Evolutionary conservation across 1,139 yeast species (phyloP).

Genomic region (Geotrichum armillariae): DNA sequence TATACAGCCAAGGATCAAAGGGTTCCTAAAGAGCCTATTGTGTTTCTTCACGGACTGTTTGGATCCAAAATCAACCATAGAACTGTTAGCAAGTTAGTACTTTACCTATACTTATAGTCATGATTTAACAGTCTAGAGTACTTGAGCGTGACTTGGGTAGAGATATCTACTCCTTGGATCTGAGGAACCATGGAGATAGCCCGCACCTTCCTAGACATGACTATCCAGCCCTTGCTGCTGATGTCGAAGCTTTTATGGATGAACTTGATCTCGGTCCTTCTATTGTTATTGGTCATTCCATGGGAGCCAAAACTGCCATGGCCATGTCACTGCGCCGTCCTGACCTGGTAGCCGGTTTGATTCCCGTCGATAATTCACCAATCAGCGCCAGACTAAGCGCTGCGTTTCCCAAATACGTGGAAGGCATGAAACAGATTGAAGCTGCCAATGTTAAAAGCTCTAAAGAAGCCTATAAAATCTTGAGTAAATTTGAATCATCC

Average conservation of each 20-base stretch:
- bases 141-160: conserved; percentile 41
- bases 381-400: conserved; percentile 59
- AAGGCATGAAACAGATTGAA: conserved; percentile 54
- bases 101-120: not conserved
- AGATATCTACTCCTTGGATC: conserved; percentile 66
- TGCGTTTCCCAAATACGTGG: conserved; percentile 64
- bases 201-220: conserved; percentile 72
- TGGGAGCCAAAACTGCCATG: conserved; percentile 98
- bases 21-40: conserved; percentile 48
- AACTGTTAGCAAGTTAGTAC: conserved; percentile 57
- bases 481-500: conserved; percentile 61
- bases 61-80: conserved; percentile 81
- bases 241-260: conserved; percentile 70
- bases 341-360: conserved; percentile 57
- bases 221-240: conserved; percentile 80
- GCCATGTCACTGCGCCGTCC: conserved; percentile 74
- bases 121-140: conserved; percentile 21
- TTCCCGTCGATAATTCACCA: conserved; percentile 90
- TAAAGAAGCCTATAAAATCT: conserved; percentile 66
- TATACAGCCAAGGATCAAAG: conserved; percentile 13
- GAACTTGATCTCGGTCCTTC: conserved; percentile 53
- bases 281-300: conserved; percentile 84
- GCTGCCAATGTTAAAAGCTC: conserved; percentile 47
- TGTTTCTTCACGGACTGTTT: conserved; percentile 85
- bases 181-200: conserved; percentile 87